Conservation (phyloP, 192 early-diverging fungal species). For the Spizellomyces sp. region DNA sequence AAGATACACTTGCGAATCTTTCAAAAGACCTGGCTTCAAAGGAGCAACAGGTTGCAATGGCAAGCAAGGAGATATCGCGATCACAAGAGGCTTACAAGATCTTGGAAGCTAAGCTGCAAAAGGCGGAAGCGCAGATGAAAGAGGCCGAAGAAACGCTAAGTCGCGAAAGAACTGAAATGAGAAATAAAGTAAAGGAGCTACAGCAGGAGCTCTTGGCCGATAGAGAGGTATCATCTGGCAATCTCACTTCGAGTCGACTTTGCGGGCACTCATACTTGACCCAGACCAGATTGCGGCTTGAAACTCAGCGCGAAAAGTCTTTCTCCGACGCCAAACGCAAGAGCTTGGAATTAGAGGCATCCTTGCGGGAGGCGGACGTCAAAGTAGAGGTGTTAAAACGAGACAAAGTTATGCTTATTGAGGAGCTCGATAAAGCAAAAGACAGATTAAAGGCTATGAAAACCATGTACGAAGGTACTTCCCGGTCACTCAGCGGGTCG, state of each 20-base stretch:
- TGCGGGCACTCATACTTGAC: background rate
- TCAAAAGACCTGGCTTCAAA: constrained; percentile 35
- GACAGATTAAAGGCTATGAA: constrained; percentile 34
- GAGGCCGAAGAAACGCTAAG: constrained; percentile 22
- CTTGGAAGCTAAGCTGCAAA: constrained; percentile 32
- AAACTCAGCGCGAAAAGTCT: constrained; percentile 22
- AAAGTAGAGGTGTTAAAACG: constrained; percentile 42
- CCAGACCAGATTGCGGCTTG: constrained; percentile 31
- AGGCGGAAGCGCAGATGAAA: constrained; percentile 23
- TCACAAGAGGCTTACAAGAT: constrained; percentile 30
- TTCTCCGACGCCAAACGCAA: constrained; percentile 7
- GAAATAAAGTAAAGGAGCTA: constrained; percentile 25
- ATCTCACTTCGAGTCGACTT: background rate
- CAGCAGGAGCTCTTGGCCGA: constrained; percentile 43
- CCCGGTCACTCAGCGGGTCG: background rate
- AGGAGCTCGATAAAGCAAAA: constrained; percentile 46
- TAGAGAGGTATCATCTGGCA: constrained; percentile 35
- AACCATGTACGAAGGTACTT: background rate
- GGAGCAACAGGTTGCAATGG: constrained; percentile 40
- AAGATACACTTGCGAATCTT: constrained; percentile 39
- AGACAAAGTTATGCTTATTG: constrained; percentile 47
- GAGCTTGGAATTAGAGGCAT: constrained; percentile 44
- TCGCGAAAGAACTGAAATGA: constrained; percentile 21
- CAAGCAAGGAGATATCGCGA: constrained; percentile 40
- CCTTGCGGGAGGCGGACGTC: constrained; percentile 38